These are phyloP conservation scores for Cladophialophora bantiana DNA, from an alignment of 2,329 filamentous ascomycete species.

Conservation along the genomic window DNA sequence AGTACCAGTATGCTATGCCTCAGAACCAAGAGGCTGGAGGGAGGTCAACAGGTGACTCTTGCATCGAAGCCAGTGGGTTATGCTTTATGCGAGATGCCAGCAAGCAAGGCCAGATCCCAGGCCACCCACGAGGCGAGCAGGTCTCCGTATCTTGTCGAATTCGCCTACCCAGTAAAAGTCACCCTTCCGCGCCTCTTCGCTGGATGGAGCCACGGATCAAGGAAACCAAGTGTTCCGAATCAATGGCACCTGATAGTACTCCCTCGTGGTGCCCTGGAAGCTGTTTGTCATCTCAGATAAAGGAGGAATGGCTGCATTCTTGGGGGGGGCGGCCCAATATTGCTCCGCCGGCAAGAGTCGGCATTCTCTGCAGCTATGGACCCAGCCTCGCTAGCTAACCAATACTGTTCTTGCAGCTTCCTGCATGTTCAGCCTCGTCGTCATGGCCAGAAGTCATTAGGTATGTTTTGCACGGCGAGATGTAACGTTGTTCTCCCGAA, in stretches of 20 bases:
- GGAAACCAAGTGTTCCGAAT: neutral
- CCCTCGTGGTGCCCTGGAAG: neutral
- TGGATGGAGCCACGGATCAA: neutral
- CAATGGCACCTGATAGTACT: neutral
- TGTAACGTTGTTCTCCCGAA: neutral
- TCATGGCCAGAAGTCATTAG: neutral
- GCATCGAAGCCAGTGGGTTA: neutral
- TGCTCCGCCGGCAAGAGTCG: conserved; percentile 12
- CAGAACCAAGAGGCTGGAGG: neutral
- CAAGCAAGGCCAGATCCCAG: too few species aligned
- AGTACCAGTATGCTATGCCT: neutral
- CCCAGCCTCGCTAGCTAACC: neutral
- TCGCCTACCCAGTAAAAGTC: neutral
- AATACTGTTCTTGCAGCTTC: neutral
- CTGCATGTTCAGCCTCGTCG: conserved; percentile 17
- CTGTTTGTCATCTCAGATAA: neutral
- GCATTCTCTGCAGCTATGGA: neutral
- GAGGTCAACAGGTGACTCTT: neutral
- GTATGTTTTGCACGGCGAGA: neutral
- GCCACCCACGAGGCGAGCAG: neutral
- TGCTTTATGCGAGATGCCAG: too few species aligned
- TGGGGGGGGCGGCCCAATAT: neutral
- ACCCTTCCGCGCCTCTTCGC: neutral
- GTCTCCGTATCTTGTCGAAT: neutral
- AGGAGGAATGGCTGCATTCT: neutral